Conservation (phyloP, 2,329 filamentous ascomycete species). For the Paracorniculantispora psalliotae region DNA sequence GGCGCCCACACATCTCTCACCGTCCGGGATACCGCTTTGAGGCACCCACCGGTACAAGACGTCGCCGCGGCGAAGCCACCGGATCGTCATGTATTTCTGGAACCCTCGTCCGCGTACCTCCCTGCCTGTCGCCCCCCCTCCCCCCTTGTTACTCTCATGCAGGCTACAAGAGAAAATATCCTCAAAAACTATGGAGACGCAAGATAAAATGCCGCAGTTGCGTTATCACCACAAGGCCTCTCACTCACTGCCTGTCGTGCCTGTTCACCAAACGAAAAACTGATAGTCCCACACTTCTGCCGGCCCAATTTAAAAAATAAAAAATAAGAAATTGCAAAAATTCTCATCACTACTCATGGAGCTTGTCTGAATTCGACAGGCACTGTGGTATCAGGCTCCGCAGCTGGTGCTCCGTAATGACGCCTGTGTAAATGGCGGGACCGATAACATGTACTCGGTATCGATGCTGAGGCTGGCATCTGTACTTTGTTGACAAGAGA, state of each 20-base stretch:
- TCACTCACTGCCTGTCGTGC: too few species aligned
- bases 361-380: background rate
- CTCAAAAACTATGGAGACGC: constrained; percentile 7
- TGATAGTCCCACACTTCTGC: background rate
- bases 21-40: background rate
- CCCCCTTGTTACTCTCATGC: background rate
- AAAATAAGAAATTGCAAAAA: background rate
- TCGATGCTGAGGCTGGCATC: constrained; percentile 5
- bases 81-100: background rate
- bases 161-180: background rate
- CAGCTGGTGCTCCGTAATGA: constrained; percentile 14
- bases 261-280: background rate
- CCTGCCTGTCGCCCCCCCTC: background rate
- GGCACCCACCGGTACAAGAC: background rate
- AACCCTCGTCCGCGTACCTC: background rate
- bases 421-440: constrained; percentile 11
- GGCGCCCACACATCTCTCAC: background rate
- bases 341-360: background rate
- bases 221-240: constrained; percentile 9
- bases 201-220: constrained; percentile 15
- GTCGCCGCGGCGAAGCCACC: background rate
- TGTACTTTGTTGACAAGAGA: constrained; percentile 6
- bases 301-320: background rate
- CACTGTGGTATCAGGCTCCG: constrained; percentile 12
- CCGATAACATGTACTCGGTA: constrained; percentile 11